A percentile compares a stretch with the other conserved stretches of the same genome.
These are phyloP conservation scores for Clarkia xantiana DNA, from an alignment of 345 rosid species.

Conservation along the genomic window DNA sequence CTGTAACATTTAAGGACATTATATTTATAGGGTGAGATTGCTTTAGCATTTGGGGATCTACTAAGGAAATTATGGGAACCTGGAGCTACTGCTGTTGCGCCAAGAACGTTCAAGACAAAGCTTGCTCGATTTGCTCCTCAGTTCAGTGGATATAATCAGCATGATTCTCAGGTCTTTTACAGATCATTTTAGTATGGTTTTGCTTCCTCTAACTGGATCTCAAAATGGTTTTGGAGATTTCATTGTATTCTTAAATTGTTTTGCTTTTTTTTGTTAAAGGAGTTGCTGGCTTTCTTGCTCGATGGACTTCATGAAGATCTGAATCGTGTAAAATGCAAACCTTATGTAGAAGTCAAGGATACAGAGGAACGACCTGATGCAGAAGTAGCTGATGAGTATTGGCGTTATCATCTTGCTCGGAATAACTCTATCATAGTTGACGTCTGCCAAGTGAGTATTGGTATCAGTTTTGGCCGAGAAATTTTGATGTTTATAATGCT, in stretches of 20 bases:
- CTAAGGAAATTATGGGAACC: conserved; percentile 91
- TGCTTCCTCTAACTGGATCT: not conserved
- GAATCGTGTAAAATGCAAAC: conserved; percentile 82
- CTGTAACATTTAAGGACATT: conserved; percentile 3
- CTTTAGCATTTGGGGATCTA: conserved; percentile 87
- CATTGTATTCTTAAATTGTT: not conserved
- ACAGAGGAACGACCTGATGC: conserved; percentile 67
- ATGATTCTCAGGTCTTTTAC: conserved; percentile 89
- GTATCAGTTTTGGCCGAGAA: conserved; percentile 13
- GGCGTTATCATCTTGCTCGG: conserved; percentile 83
- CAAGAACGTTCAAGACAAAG: conserved; percentile 82
- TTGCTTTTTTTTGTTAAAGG: conserved; percentile 32
- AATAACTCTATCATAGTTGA: conserved; percentile 86
- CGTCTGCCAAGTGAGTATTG: conserved; percentile 68
- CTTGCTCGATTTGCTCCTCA: conserved; percentile 96
- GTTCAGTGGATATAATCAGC: conserved; percentile 93
- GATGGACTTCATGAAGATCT: conserved; percentile 99
- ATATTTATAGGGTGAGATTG: conserved; percentile 77
- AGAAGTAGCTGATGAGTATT: conserved; percentile 91
- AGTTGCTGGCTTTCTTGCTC: conserved; percentile 83
- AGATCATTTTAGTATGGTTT: conserved; percentile 4
- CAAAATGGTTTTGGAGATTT: not conserved
- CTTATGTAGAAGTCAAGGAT: conserved; percentile 84
- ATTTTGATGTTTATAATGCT: conserved; percentile 8
- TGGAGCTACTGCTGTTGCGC: conserved; percentile 75